Conservation (phyloP, 2,329 filamentous ascomycete species). For the Aspergillus quadrilineatus region DNA sequence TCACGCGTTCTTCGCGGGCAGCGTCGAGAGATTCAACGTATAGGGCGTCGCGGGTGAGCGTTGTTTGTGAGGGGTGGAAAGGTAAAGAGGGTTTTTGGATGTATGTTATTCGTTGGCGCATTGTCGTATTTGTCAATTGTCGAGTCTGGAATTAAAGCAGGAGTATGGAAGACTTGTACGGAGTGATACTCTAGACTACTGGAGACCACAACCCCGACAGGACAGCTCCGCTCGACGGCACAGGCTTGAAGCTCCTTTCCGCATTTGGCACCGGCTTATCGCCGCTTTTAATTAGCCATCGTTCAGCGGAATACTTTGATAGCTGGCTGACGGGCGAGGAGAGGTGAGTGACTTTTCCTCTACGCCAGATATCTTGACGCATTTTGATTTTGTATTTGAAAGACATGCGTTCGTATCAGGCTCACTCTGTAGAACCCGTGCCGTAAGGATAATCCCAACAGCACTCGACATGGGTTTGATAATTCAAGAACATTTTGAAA, state of each 20-base stretch:
- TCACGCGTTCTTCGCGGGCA: constrained; percentile 76
- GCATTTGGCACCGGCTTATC: not conserved
- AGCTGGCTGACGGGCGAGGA: no score
- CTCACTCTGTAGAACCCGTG: no score
- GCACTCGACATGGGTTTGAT: no score
- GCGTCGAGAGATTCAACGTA: constrained; percentile 62
- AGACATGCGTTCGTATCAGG: no score
- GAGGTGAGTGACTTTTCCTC: no score
- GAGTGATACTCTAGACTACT: no score
- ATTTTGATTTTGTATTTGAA: no score
- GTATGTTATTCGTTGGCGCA: constrained; percentile 65
- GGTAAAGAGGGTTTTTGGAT: constrained; percentile 64
- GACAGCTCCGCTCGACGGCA: not conserved
- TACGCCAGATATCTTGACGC: no score
- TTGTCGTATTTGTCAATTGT: constrained; percentile 14
- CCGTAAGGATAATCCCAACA: no score
- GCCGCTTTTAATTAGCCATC: not conserved
- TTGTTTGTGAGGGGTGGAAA: constrained; percentile 64
- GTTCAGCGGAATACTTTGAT: no score
- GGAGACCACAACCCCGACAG: not conserved
- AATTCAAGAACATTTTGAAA: not conserved
- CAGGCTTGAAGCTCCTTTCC: not conserved
- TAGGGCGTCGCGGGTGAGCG: constrained; percentile 55
- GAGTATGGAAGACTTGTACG: no score
- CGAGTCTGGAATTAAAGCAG: not conserved